These are phyloP conservation scores for Ceratobasidium sp. DNA, from an alignment of 1,284 basidiomycete genomes.

Conservation along the genomic window DNA sequence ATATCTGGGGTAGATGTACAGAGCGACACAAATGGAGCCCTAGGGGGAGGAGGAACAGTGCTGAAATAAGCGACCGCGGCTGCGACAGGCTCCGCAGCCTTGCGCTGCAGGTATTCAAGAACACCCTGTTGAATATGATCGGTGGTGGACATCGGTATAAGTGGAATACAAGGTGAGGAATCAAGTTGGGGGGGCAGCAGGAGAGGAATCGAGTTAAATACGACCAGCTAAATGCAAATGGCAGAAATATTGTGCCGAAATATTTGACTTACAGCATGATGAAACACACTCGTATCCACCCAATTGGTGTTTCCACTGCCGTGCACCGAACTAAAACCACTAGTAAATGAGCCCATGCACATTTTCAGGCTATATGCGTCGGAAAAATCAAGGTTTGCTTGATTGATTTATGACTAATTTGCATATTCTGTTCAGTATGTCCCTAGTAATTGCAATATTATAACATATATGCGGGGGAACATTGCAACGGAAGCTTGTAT, in stretches of 20 bases:
- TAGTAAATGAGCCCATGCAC: too few relatives aligned
- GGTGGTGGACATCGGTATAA: neutral
- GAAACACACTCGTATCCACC: too few relatives aligned
- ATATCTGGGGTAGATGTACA: neutral
- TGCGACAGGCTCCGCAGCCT: neutral
- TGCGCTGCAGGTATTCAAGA: neutral
- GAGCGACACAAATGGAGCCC: neutral
- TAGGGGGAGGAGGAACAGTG: neutral
- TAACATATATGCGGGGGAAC: neutral
- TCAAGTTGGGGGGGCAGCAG: too few relatives aligned
- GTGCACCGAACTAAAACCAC: too few relatives aligned
- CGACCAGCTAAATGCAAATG: too few relatives aligned
- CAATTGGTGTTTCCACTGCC: too few relatives aligned
- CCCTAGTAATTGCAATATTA: neutral
- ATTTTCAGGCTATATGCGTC: too few relatives aligned
- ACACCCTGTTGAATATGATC: neutral
- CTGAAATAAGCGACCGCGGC: slow-evolving; percentile 7
- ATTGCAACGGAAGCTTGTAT: neutral
- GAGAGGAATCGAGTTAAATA: too few relatives aligned
- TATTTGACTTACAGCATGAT: too few relatives aligned
- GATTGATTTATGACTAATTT: neutral
- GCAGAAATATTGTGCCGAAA: too few relatives aligned
- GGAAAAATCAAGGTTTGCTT: neutral
- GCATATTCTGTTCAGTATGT: neutral
- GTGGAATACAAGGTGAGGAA: neutral